phyloP scores from a whole-genome alignment of 371 early-diverging fungal genomes.

The Amoeboaphelidium protococcarum region DNA sequence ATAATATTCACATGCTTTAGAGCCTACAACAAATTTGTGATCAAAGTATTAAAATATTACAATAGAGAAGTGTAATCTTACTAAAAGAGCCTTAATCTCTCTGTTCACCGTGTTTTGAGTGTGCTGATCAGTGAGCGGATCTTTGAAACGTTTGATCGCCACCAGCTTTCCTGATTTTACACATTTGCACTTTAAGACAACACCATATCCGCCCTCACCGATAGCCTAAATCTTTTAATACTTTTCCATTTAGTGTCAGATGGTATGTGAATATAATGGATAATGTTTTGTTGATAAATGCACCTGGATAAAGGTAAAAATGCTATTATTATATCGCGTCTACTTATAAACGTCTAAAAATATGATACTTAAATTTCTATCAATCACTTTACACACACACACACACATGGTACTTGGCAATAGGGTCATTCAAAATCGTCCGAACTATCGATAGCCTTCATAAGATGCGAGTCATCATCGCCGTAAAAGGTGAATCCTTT shows the following conservation, averaged over 20 bases:
- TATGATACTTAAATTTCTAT: too few species aligned
- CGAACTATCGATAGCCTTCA: too few species aligned
- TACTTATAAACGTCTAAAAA: too few species aligned
- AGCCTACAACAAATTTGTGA: conserved; percentile 11
- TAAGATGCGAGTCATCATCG: neutral
- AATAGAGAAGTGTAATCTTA: too few species aligned
- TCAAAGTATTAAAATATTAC: too few species aligned
- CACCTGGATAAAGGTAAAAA: too few species aligned
- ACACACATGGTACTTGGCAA: too few species aligned
- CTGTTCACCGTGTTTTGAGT: neutral
- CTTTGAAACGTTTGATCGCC: neutral
- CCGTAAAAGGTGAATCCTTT: neutral
- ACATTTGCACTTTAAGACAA: neutral
- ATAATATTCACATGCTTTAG: conserved; percentile 25
- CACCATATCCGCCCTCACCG: neutral
- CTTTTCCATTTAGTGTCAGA: neutral
- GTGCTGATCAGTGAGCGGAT: neutral
- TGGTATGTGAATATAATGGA: neutral
- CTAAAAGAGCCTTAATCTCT: neutral
- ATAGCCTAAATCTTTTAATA: neutral
- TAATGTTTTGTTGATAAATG: too few species aligned
- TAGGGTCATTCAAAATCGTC: too few species aligned
- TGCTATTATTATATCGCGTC: too few species aligned
- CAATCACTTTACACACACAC: too few species aligned
- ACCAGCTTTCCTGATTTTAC: neutral